These are phyloP conservation scores for Corrigiola litoralis DNA, from an alignment of 179 eudicot species.

Conservation along the genomic window DNA sequence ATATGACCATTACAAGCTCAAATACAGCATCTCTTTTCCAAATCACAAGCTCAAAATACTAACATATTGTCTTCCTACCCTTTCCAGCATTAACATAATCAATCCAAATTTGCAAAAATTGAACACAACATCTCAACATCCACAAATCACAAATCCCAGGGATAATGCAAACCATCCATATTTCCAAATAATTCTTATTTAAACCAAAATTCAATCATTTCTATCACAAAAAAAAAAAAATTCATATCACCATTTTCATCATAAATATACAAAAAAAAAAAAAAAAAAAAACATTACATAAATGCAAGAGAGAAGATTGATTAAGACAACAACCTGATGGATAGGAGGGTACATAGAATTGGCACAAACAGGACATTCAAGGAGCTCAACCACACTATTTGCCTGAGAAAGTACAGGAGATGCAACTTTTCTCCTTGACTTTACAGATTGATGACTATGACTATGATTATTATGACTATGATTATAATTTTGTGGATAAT, in stretches of 20 bases:
- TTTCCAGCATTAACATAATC: neutral
- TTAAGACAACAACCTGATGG: constrained; percentile 27
- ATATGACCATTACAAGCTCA: neutral
- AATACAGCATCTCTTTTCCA: neutral
- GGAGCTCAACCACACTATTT: constrained; percentile 31
- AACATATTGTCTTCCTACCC: neutral
- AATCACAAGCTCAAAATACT: constrained; percentile 14
- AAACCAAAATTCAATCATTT: neutral
- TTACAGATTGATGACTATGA: constrained; percentile 23
- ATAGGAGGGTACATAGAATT: constrained; percentile 46
- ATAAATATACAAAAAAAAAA: neutral
- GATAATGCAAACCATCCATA: no score
- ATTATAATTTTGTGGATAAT: constrained; percentile 13
- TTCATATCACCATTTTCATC: neutral
- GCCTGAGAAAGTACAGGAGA: constrained; percentile 29
- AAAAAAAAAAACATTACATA: neutral
- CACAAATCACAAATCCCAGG: neutral
- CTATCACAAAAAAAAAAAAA: neutral
- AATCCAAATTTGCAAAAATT: neutral
- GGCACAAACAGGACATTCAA: constrained; percentile 44
- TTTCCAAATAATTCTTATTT: no score
- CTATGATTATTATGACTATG: constrained; percentile 1
- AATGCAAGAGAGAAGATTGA: neutral
- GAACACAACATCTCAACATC: constrained; percentile 4
- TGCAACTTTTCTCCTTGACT: constrained; percentile 22